Evolutionary conservation across 2,329 filamentous ascomycete genomes (phyloP).

Genomic region (Penicillium sp.): DNA sequence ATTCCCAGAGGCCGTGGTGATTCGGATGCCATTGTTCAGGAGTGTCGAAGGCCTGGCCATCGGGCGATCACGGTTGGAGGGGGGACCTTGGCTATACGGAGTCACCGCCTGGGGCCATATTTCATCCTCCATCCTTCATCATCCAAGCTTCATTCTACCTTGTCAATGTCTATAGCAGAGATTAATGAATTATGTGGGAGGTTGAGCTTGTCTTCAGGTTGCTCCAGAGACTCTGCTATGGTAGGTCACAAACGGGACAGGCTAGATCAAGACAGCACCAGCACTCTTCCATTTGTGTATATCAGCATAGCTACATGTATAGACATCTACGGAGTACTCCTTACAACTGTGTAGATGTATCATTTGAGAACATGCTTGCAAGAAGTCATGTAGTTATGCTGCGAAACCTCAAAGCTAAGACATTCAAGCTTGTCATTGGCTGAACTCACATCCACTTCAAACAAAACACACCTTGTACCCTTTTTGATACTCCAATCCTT

Average conservation of each 20-base stretch:
- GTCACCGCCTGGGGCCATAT: slow-evolving; percentile 6
- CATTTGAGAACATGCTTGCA: neutral
- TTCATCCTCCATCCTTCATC: neutral
- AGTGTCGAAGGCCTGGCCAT: slow-evolving; percentile 14
- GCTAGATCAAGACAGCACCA: no score
- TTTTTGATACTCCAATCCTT: neutral
- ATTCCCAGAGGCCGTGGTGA: slow-evolving; percentile 32
- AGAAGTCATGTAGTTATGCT: neutral
- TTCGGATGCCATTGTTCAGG: slow-evolving; percentile 31
- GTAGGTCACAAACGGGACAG: no score
- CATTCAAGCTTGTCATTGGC: slow-evolving; percentile 4
- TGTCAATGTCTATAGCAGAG: neutral
- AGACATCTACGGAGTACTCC: no score
- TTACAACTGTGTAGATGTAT: neutral
- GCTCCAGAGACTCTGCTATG: no score
- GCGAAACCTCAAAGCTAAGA: neutral
- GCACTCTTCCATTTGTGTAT: no score
- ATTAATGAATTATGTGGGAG: no score
- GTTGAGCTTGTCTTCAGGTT: no score
- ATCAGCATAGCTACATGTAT: no score
- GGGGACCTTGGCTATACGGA: slow-evolving; percentile 4
- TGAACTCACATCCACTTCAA: slow-evolving; percentile 1
- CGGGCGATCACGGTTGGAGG: slow-evolving; percentile 24
- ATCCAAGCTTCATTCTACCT: neutral
- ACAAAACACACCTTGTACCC: neutral